Conservation (phyloP, 352 stramenopile species). For the Phytophthora hibernalis region DNA sequence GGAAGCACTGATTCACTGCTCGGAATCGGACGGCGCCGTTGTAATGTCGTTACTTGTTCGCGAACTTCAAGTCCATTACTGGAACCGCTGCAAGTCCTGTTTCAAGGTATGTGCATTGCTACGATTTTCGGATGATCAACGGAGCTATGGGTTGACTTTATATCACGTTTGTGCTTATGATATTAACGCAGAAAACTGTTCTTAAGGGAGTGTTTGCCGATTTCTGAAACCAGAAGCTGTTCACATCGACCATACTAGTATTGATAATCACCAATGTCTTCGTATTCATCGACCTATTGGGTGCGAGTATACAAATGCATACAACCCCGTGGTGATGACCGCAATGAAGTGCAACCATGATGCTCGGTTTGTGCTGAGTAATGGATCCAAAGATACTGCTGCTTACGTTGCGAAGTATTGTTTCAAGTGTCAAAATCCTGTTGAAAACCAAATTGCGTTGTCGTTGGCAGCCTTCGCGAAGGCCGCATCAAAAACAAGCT, state of each 20-base stretch:
- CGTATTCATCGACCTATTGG: slow-evolving; percentile 16
- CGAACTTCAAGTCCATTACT: slow-evolving; percentile 23
- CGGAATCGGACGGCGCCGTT: background rate
- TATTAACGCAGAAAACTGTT: slow-evolving; percentile 12
- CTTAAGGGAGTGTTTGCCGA: slow-evolving; percentile 22
- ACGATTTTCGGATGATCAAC: too few relatives aligned
- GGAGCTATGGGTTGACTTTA: background rate
- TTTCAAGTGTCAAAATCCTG: slow-evolving; percentile 22
- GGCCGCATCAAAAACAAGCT: slow-evolving; percentile 2
- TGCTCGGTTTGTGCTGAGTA: slow-evolving; percentile 18
- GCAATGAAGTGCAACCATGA: slow-evolving; percentile 43
- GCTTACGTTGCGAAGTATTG: slow-evolving; percentile 34
- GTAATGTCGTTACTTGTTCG: slow-evolving; percentile 7
- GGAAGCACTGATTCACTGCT: too few relatives aligned
- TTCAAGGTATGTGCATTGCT: slow-evolving; percentile 18
- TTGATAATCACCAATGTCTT: background rate
- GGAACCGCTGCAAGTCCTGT: slow-evolving; percentile 25
- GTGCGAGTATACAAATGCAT: slow-evolving; percentile 43
- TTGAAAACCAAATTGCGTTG: slow-evolving; percentile 25
- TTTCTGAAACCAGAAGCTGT: slow-evolving; percentile 32
- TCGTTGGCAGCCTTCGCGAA: slow-evolving; percentile 20
- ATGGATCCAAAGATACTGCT: slow-evolving; percentile 13
- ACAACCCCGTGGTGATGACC: slow-evolving; percentile 22
- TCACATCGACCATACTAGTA: background rate
- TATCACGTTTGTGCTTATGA: background rate